Conservation (phyloP, 208 protist genomes). For the Lotmaria passim region DNA sequence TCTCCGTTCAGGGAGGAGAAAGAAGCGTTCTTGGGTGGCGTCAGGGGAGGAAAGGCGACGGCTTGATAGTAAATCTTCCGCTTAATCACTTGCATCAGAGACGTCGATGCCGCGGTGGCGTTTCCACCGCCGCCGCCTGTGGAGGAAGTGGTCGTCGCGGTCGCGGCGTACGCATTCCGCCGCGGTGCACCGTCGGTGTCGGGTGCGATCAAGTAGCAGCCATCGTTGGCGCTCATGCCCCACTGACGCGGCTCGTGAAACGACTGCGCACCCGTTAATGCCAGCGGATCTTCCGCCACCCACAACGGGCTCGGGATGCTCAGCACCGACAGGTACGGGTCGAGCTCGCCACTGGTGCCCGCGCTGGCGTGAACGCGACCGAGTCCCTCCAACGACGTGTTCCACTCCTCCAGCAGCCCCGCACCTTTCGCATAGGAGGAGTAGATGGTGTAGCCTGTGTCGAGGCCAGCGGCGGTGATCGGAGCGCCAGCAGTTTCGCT, state of each 20-base stretch:
- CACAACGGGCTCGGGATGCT: constrained; percentile 8
- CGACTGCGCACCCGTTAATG: constrained; percentile 28
- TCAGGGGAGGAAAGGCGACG: constrained; percentile 25
- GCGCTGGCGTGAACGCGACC: neutral
- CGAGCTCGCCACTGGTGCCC: constrained; percentile 21
- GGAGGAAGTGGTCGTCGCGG: no score
- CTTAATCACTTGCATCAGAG: constrained; percentile 33
- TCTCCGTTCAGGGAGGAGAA: neutral
- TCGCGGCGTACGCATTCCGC: neutral
- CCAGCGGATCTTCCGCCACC: constrained; percentile 25
- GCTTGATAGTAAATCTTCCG: constrained; percentile 36
- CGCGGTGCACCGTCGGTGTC: neutral
- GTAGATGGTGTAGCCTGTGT: constrained; percentile 17
- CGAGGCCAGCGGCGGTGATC: neutral
- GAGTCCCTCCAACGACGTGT: neutral
- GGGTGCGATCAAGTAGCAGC: neutral
- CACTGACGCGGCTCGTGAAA: constrained; percentile 16
- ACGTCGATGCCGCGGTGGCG: neutral
- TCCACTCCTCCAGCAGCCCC: constrained; percentile 23
- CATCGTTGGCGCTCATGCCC: neutral
- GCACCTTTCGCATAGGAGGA: constrained; percentile 37
- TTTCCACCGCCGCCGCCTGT: neutral
- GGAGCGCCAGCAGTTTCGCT: neutral
- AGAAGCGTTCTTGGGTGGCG: neutral
- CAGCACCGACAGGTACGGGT: constrained; percentile 21